Evolutionary conservation across 192 early-diverging fungal genomes (phyloP).

Genomic region (Gonapodya sp.): DNA sequence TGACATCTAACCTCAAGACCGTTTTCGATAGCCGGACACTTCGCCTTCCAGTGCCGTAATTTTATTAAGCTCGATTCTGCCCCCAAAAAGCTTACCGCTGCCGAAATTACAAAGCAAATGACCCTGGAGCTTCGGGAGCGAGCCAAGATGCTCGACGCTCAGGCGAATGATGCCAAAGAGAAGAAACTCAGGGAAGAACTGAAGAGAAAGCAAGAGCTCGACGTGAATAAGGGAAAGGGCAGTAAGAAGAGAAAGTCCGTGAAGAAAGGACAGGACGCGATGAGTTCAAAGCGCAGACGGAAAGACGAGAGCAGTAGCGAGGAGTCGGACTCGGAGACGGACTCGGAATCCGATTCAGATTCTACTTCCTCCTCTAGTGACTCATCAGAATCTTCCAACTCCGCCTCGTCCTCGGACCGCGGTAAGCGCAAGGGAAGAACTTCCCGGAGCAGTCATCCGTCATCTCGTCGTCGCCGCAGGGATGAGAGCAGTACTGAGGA

Average conservation of each 20-base stretch:
- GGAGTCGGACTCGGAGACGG: not conserved
- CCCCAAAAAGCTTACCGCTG: not conserved
- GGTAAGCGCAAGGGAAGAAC: too few species aligned
- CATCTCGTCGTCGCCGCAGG: too few species aligned
- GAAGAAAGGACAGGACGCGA: not conserved
- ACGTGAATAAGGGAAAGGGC: not conserved
- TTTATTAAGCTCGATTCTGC: not conserved
- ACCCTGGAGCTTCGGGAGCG: not conserved
- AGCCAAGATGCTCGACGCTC: not conserved
- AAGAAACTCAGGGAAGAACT: not conserved
- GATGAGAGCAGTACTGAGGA: too few species aligned
- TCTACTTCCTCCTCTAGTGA: not conserved
- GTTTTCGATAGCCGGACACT: not conserved
- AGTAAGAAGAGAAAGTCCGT: not conserved
- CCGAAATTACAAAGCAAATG: not conserved
- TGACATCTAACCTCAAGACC: too few species aligned
- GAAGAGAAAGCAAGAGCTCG: not conserved
- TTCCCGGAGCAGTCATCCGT: too few species aligned
- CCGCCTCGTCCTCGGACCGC: not conserved
- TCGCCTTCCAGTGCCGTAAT: not conserved
- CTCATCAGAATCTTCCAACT: not conserved
- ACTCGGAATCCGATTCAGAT: not conserved
- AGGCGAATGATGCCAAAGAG: not conserved
- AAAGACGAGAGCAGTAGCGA: not conserved
- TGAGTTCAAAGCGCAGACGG: not conserved